Base-by-base conservation (phyloP, 2,329 filamentous ascomycete genomes). In the Diaporthe sp. region DNA sequence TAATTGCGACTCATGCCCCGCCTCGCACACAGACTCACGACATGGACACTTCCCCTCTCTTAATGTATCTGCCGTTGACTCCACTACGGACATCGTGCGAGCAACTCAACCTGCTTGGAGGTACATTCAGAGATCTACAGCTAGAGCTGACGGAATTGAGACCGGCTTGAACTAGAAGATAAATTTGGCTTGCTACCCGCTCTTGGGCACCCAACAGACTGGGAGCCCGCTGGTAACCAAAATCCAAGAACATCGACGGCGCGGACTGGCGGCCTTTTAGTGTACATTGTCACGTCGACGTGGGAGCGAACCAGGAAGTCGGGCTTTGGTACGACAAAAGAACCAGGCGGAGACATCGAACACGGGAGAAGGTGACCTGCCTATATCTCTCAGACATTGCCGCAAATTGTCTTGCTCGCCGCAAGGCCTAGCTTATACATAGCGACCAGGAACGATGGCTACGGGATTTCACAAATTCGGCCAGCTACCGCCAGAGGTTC, bases 401-500 rank as follows among this genome's bases (percentile, higher is more conserved):
- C 62, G 17, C 28, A 53, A 39, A 39, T 10, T n/a, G 55, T 72
- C 73, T 79, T 81, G 77, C 77, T 80, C 74, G 77, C 80, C 73
- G 78, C 60, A 76, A 79, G 49, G 76, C 77, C 46, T 67, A 72
- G 53, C 31, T 37, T 51, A 49, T 25, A 67, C 42, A 74, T 67
- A 71, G 74, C 62, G 74, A 76, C 71, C 65, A 72, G 68, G 61
- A 74, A 75, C 75, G 51, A 78, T 79, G 73, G 46, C 78, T 42
- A 76, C 77, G 17, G 71, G 44, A 70, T 84, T 84, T 60, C 76
- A 61, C 72, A 78, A 76, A 62, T 84, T 84, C 75, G 76, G 77
- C 28, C 77, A 80, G 73, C 82, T 88, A 10, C 87, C 87, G 39
- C 79, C 84, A 28, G 87, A 88, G 81, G 82, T 88, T 72, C 84